Evolutionary conservation across 257 asterid genomes (phyloP).

Genomic region (Solanum appendiculatum): DNA sequence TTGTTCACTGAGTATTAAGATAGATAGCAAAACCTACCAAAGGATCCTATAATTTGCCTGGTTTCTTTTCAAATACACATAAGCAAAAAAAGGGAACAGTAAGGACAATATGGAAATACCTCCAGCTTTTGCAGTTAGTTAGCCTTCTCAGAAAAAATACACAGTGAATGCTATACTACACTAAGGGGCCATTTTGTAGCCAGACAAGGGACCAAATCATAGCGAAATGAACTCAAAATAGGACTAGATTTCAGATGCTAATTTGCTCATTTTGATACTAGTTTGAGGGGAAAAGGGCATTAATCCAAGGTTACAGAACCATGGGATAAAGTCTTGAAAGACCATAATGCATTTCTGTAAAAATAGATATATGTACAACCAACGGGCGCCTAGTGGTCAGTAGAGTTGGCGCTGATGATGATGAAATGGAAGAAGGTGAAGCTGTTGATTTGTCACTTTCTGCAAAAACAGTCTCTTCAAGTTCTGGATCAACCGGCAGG

Average conservation of each 20-base stretch:
- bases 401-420: background rate
- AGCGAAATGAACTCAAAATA: background rate
- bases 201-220: background rate
- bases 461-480: too few relatives aligned
- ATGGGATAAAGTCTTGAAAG: background rate
- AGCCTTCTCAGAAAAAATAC: background rate
- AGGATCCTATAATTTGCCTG: background rate
- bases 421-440: too few relatives aligned
- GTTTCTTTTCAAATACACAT: background rate
- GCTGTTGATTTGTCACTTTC: too few relatives aligned
- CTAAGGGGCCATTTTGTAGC: background rate
- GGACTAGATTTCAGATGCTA: background rate
- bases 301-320: background rate
- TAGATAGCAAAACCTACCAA: background rate
- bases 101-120: background rate
- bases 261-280: background rate
- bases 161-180: background rate
- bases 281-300: background rate
- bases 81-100: background rate
- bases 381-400: background rate
- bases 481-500: too few relatives aligned
- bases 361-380: background rate
- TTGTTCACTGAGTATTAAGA: background rate
- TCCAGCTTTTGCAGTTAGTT: background rate
- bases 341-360: background rate